Base-by-base conservation (phyloP, 106 monocot species). In the Allium fistulosum region DNA sequence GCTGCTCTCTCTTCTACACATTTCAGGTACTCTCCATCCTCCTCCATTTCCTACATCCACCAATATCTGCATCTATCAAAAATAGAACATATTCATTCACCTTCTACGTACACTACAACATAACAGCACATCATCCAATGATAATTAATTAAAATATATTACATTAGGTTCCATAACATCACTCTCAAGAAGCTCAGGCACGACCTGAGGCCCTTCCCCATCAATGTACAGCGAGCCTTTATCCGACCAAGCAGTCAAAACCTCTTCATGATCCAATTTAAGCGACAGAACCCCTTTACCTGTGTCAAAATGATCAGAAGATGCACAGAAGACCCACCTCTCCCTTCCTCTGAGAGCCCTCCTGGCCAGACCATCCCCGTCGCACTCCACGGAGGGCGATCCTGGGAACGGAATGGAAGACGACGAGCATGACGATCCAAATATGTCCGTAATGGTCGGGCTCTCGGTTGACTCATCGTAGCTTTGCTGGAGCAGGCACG, bases 201-300 rank as follows among this genome's bases (percentile, higher is more conserved):
- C 80, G 49, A 81, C 71, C 57, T 81, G 80, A 11, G 58, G 75
- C 4, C 22, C 74, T 7, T 75, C 79, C 9, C 71, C 80, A 4
- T 81, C 84, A 15, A 91, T 71, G 68, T 82, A 91, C 49, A 84
- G 69, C 10, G 91, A 61, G 0, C 87, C 76, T 26, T 72, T 58
- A 59, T 73, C 81, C 2, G 87, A 81, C 91, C 91, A 91, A 0
- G 87, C 79, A 3, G 71, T 68, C 51, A 87, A 72, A 28, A 91
- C 65, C 75, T 80, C 81, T 50, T 87, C 84, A 50, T 91, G 87
- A 74, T 91, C 91, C 62, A 91, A 74, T 81, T 87, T 91, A 7
- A 91, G 70, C 10, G 71, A 67, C 17, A 81, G 72, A 48, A 10
- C 47, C 9, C 49, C 66, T 22, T 22, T n/a, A 22, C 4, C 2